phyloP scores from a whole-genome alignment of 345 rosid species.

The Hibiscus mutabilis region DNA sequence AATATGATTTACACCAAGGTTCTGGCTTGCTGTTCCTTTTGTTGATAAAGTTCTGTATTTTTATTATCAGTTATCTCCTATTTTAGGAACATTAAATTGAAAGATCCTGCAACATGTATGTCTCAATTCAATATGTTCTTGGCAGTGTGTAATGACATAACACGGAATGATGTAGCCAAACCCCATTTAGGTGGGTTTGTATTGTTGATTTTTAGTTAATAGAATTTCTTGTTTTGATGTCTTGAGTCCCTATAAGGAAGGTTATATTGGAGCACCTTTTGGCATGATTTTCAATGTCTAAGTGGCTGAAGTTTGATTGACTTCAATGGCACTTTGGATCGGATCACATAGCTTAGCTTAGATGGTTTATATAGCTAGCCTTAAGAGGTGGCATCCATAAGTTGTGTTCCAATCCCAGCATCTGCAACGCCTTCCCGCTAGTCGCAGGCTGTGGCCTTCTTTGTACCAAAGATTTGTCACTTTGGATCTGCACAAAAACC shows the following conservation, averaged over 20 bases:
- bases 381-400: not conserved
- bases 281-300: not conserved
- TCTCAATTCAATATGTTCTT: not conserved
- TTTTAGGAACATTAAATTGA: not conserved
- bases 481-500: not conserved
- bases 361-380: not conserved
- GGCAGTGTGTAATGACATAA: not conserved
- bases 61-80: not conserved
- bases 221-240: not conserved
- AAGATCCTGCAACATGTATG: not conserved
- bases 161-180: not conserved
- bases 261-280: not conserved
- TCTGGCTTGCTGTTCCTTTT: slow-evolving; percentile 7
- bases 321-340: not conserved
- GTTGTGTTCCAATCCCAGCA: not conserved
- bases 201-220: not conserved
- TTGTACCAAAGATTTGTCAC: not conserved
- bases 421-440: not conserved
- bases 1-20: slow-evolving; percentile 92
- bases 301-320: not conserved
- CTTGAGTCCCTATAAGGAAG: not conserved
- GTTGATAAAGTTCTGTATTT: slow-evolving; percentile 6
- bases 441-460: not conserved
- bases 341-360: not conserved
- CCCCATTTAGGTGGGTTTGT: not conserved